Conservation (phyloP, 1,284 basidiomycete genomes). For the Ceratobasidium sp. region DNA sequence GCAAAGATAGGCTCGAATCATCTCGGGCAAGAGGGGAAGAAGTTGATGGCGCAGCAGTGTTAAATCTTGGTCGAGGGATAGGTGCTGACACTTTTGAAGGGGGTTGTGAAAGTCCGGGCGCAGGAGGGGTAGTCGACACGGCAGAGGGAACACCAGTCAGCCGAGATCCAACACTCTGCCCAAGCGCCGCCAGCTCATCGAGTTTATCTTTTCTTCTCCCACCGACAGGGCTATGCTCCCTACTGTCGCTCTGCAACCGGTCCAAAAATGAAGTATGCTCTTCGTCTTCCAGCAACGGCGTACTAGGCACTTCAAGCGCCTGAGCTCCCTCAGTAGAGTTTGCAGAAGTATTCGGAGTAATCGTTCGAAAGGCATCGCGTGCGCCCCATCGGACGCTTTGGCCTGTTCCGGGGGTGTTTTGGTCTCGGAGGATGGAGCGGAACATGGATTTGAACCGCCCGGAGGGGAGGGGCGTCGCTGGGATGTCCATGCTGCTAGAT, state of each 20-base stretch:
- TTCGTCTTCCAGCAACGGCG: constrained; percentile 39
- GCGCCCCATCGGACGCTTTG: constrained; percentile 81
- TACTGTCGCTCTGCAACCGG: constrained; percentile 34
- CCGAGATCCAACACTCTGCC: constrained; percentile 36
- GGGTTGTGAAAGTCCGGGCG: not conserved
- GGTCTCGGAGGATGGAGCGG: constrained; percentile 77
- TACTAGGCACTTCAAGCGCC: not conserved
- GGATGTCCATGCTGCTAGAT: constrained; percentile 18
- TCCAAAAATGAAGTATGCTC: constrained; percentile 40
- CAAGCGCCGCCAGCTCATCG: constrained; percentile 39
- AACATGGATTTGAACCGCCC: constrained; percentile 53
- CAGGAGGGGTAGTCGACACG: constrained; percentile 20
- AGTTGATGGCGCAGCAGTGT: constrained; percentile 1
- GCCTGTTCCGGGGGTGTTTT: constrained; percentile 78
- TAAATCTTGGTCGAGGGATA: constrained; percentile 34
- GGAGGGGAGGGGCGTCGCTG: constrained; percentile 32
- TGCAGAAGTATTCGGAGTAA: constrained; percentile 72
- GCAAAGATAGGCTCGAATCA: constrained; percentile 35
- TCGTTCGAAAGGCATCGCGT: constrained; percentile 72
- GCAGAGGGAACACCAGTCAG: not conserved
- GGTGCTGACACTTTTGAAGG: constrained; percentile 1
- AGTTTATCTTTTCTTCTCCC: constrained; percentile 8
- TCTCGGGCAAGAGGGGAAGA: constrained; percentile 35
- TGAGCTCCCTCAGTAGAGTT: constrained; percentile 21
- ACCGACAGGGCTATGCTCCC: constrained; percentile 1